These are phyloP conservation scores for Solanum chiquidenum DNA, from an alignment of 257 asterid genomes.

Conservation along the genomic window DNA sequence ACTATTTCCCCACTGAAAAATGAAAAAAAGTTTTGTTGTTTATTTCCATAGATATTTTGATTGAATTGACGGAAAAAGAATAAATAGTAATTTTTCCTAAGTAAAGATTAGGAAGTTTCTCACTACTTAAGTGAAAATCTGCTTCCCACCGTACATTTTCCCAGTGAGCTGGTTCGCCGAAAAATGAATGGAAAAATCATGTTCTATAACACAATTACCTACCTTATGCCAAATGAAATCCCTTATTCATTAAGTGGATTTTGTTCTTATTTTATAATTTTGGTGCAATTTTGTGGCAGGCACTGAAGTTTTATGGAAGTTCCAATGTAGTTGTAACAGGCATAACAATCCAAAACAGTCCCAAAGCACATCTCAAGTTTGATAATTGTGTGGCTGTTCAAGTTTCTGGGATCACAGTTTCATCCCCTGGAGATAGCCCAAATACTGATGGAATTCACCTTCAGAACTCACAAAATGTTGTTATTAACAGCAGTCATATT, in stretches of 20 bases:
- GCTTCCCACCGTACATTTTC: not conserved
- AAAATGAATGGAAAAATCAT: not conserved
- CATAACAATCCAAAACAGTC: constrained; percentile 38
- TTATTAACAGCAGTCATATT: constrained; percentile 18
- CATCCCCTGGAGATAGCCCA: constrained; percentile 48
- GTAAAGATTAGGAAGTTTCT: not conserved
- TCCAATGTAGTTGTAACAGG: constrained; percentile 25
- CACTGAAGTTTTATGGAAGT: constrained; percentile 35
- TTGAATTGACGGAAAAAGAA: not conserved
- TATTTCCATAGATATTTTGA: not conserved
- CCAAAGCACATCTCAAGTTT: constrained; percentile 40
- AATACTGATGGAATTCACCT: constrained; percentile 60
- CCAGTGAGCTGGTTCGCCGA: not conserved
- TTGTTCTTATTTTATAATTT: not conserved
- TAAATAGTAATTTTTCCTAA: not conserved
- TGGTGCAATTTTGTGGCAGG: constrained; percentile 17
- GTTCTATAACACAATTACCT: not conserved
- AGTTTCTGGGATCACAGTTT: constrained; percentile 23
- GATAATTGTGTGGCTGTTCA: constrained; percentile 25
- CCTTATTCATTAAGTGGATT: not conserved
- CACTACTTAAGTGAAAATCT: not conserved
- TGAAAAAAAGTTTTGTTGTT: not conserved
- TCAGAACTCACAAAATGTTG: constrained; percentile 32
- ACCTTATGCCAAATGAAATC: not conserved
- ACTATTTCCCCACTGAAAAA: not conserved